Percentiles rank a stretch among this genome's conserved stretches.
Conservation (phyloP, 108 stramenopile genomes). For the Nitzschia sp. region DNA sequence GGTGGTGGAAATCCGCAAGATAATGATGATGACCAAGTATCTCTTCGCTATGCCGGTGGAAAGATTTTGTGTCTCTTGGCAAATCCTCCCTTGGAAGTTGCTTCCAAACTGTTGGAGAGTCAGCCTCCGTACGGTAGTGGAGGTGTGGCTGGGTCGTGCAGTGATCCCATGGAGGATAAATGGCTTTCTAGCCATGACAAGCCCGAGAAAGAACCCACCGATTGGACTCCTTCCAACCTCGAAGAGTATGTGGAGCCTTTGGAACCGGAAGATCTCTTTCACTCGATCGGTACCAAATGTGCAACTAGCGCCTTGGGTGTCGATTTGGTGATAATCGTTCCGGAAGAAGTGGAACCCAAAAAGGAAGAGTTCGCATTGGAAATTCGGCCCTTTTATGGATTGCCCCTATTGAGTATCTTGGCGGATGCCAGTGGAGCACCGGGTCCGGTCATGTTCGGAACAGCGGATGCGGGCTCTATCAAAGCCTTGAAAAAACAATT, state of each 20-base stretch:
- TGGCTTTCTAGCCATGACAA: background rate
- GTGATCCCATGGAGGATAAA: background rate
- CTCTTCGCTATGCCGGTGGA: slow-evolving; percentile 49
- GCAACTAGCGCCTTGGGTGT: slow-evolving; percentile 48
- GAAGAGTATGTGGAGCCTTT: slow-evolving; percentile 7
- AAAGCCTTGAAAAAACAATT: slow-evolving; percentile 33
- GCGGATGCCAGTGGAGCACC: slow-evolving; percentile 48
- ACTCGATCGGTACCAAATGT: slow-evolving; percentile 34
- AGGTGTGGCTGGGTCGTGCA: slow-evolving; percentile 29
- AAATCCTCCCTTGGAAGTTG: slow-evolving; percentile 37
- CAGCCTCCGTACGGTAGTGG: slow-evolving; percentile 18
- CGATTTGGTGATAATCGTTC: slow-evolving; percentile 40
- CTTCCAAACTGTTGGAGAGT: background rate
- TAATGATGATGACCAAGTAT: background rate
- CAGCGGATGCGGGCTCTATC: background rate
- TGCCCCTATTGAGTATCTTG: slow-evolving; percentile 37
- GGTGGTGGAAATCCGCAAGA: background rate
- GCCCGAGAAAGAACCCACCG: slow-evolving; percentile 19
- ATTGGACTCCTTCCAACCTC: slow-evolving; percentile 31
- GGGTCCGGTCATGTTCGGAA: slow-evolving; percentile 45
- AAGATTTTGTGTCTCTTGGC: slow-evolving; percentile 48
- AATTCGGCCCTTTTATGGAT: slow-evolving; percentile 28
- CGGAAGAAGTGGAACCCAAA: slow-evolving; percentile 10
- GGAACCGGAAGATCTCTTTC: slow-evolving; percentile 32
- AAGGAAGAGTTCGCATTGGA: background rate